A percentile compares a stretch with the other conserved stretches of the same genome.
Evolutionary conservation across 345 rosid genomes (phyloP).

Genomic region (Nasturtium officinale): DNA sequence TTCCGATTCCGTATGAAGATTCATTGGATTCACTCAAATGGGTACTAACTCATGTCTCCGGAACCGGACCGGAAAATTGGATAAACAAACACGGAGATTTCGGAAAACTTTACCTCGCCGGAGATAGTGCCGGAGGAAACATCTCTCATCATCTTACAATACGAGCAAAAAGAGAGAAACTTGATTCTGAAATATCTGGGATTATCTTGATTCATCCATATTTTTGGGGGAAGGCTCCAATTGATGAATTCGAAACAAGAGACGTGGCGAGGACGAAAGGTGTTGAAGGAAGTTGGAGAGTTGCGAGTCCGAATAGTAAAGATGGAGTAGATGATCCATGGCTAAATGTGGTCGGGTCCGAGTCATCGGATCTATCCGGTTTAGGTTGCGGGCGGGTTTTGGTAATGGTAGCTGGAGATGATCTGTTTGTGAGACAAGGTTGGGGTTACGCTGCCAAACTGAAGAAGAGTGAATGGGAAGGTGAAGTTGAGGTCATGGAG

Average conservation of each 20-base stretch:
- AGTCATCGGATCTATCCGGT: constrained; percentile 34
- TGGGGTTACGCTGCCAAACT: constrained; percentile 42
- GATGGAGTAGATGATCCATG: constrained; percentile 53
- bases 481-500: constrained; percentile 48
- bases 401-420: constrained; percentile 53
- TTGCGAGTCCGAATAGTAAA: constrained; percentile 43
- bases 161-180: constrained; percentile 33
- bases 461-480: constrained; percentile 50
- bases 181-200: constrained; percentile 26
- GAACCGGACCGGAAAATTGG: constrained; percentile 52
- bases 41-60: constrained; percentile 48
- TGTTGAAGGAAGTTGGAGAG: constrained; percentile 36
- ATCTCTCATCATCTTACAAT: constrained; percentile 50
- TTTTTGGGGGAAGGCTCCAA: constrained; percentile 46
- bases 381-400: constrained; percentile 46
- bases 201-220: constrained; percentile 51
- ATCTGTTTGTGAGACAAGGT: constrained; percentile 46
- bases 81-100: constrained; percentile 54
- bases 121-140: constrained; percentile 75
- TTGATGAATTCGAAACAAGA: constrained; percentile 27
- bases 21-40: constrained; percentile 58
- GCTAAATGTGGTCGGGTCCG: constrained; percentile 45
- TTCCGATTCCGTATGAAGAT: constrained; percentile 61
- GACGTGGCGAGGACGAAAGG: not conserved
- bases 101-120: constrained; percentile 46